phyloP scores from a whole-genome alignment of 73 alveolate species.

The Tetrahymena borealis region DNA sequence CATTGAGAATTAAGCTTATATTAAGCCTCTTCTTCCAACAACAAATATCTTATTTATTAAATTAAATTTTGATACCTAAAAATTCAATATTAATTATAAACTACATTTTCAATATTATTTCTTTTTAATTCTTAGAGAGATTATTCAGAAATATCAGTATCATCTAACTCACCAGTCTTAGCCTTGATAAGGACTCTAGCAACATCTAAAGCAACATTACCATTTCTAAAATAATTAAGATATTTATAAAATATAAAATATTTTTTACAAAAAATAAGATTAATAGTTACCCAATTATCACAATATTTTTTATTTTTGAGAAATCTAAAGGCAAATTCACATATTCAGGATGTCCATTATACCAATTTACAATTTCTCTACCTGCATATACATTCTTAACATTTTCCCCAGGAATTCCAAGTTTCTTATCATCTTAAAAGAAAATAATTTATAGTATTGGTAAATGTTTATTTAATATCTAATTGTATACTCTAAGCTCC shows the following conservation, averaged over 20 bases:
- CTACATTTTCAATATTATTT: conserved; percentile 17
- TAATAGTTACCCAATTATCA: conserved; percentile 26
- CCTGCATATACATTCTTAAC: conserved; percentile 46
- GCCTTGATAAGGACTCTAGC: conserved; percentile 56
- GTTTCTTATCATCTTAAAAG: conserved; percentile 30
- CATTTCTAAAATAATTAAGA: conserved; percentile 56
- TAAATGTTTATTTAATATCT: conserved; percentile 5
- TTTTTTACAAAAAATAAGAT: neutral
- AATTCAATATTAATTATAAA: neutral
- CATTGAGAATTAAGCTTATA: conserved; percentile 37
- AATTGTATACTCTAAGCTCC: conserved; percentile 50
- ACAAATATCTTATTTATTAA: conserved; percentile 27
- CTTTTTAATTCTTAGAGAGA: conserved; percentile 44
- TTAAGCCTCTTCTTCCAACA: conserved; percentile 55
- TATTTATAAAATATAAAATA: neutral
- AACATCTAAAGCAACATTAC: conserved; percentile 80
- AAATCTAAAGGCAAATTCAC: conserved; percentile 15
- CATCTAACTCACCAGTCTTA: conserved; percentile 19
- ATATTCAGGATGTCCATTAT: conserved; percentile 62
- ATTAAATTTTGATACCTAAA: neutral
- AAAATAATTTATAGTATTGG: no score
- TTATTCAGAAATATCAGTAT: conserved; percentile 57
- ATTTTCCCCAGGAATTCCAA: conserved; percentile 26
- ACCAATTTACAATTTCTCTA: conserved; percentile 66
- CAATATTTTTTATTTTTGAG: conserved; percentile 9